These are phyloP conservation scores for Aspergillus pseudoviridinutans DNA, from an alignment of 2,329 filamentous ascomycete genomes.

Conservation along the genomic window DNA sequence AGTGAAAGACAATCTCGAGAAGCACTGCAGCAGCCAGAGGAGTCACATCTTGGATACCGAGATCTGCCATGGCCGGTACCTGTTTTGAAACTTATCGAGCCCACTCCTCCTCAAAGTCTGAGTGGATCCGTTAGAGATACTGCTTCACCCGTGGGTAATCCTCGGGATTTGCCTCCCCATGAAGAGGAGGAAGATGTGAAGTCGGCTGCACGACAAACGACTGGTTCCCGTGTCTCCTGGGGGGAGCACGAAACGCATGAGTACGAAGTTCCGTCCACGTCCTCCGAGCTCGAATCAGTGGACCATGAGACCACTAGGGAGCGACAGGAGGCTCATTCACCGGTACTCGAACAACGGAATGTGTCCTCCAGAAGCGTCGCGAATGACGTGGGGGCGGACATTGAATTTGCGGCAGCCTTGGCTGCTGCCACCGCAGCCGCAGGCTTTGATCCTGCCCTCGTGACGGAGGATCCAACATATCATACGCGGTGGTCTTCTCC, in stretches of 20 bases:
- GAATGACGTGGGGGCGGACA: constrained; percentile 50
- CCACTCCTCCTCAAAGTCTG: constrained; percentile 53
- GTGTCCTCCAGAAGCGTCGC: constrained; percentile 4
- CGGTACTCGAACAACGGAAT: constrained; percentile 6
- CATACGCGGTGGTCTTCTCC: constrained; percentile 62
- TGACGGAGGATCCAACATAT: constrained; percentile 63
- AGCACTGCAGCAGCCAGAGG: constrained; percentile 13
- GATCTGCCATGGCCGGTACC: constrained; percentile 47
- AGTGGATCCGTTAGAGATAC: constrained; percentile 35
- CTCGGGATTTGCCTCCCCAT: constrained; percentile 36
- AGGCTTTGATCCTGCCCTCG: constrained; percentile 67
- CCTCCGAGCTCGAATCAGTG: constrained; percentile 31
- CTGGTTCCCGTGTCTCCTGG: constrained; percentile 59
- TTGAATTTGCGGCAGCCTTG: constrained; percentile 66
- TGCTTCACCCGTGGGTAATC: constrained; percentile 22
- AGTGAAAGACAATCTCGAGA: constrained; percentile 21
- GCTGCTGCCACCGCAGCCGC: constrained; percentile 66
- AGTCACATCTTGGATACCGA: constrained; percentile 16
- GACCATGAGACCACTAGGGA: constrained; percentile 18
- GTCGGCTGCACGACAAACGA: constrained; percentile 39
- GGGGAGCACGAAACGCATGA: constrained; percentile 62
- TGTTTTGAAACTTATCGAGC: constrained; percentile 53
- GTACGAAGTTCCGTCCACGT: constrained; percentile 59
- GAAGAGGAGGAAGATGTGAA: constrained; percentile 38
- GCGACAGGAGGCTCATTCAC: constrained; percentile 4